Base-by-base conservation (phyloP, 2,329 filamentous ascomycete genomes). In the Laburnicola sp. region DNA sequence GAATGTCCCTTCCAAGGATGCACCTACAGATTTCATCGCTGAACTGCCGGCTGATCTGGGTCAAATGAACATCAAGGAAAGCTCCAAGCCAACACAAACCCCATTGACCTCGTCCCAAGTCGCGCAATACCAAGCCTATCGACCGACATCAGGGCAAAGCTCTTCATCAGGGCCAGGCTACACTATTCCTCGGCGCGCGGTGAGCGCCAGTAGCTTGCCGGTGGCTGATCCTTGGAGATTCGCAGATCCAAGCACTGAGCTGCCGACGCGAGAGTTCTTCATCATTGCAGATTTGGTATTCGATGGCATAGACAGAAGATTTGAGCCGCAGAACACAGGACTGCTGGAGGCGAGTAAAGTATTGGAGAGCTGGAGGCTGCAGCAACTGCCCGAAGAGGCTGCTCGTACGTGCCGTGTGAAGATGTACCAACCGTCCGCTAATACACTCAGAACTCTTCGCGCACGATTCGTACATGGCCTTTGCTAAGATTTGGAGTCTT, bases 231-330 rank as follows among this genome's bases (percentile, higher is more conserved):
- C 67, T 7, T 72, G 69, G 69, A 58, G 67, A 34, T 62, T 71
- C 39, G 68, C 63, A 10, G 68, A 72, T 43, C 54, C 65, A 40
- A 40, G 52, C 0, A 71, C 67, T 4, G 69, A 71, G 47, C 48
- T 62, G 23, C 68, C 69, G 8, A 72, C 69, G 4, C 60, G 65
- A 26, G 69, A 72, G 37, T 72, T 72, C 48, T 71, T 69, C 23
- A 62, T 69, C 8, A 56, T 72, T 21, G 69, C 69, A 8, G 69
- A 72, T 39, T 37, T 72, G 38, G 41, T 72, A 8, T 72, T 68
- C 41, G 69, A 72, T 46, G 59, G 60, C 6, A 36, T 72, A 22
- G 68, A 72, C 37, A 49, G 60, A n/a, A 69, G 60, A 42, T 70
- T 62, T 41, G 69, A 71, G 39, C 69, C 69, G 6, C 60, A 64